Evolutionary conservation across 2,329 filamentous ascomycete species (phyloP).

Genomic region (Xylariaceae sp.): DNA sequence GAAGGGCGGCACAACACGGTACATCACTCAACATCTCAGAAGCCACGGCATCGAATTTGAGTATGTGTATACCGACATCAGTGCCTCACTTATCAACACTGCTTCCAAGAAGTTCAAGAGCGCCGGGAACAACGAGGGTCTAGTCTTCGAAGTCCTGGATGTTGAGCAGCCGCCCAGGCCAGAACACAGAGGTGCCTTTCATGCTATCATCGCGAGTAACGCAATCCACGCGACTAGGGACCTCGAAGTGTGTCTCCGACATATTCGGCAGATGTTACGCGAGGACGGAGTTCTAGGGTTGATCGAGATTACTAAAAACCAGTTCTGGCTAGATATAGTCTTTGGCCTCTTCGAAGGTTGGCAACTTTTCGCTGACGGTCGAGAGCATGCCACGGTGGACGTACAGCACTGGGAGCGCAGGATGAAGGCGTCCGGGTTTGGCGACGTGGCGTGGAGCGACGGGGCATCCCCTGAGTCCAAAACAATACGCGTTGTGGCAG

Average conservation of each 20-base stretch:
- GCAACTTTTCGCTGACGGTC: constrained; percentile 34
- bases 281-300: constrained; percentile 31
- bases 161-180: constrained; percentile 26
- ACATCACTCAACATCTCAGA: constrained; percentile 29
- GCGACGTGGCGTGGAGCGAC: constrained; percentile 26
- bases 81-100: constrained; percentile 30
- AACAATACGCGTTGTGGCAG: constrained; percentile 2
- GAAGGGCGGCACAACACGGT: constrained; percentile 38
- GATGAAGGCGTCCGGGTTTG: constrained; percentile 22
- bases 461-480: constrained; percentile 17
- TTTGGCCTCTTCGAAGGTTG: constrained; percentile 37
- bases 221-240: constrained; percentile 36
- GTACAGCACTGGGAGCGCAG: constrained; percentile 23
- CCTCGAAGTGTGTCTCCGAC: constrained; percentile 19
- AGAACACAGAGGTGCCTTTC: constrained; percentile 19
- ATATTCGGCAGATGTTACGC: constrained; percentile 29
- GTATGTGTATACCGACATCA: constrained; percentile 45
- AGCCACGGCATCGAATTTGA: constrained; percentile 24
- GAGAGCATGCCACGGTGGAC: constrained; percentile 21
- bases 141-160: constrained; percentile 31
- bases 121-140: constrained; percentile 4
- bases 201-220: constrained; percentile 37
- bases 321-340: constrained; percentile 32
- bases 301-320: constrained; percentile 29
- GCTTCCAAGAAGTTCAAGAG: constrained; percentile 27